A percentile compares a stretch with the other conserved stretches of the same genome.
Conservation (phyloP, 164 flowering plant species). For the Amborella trichopoda region DNA sequence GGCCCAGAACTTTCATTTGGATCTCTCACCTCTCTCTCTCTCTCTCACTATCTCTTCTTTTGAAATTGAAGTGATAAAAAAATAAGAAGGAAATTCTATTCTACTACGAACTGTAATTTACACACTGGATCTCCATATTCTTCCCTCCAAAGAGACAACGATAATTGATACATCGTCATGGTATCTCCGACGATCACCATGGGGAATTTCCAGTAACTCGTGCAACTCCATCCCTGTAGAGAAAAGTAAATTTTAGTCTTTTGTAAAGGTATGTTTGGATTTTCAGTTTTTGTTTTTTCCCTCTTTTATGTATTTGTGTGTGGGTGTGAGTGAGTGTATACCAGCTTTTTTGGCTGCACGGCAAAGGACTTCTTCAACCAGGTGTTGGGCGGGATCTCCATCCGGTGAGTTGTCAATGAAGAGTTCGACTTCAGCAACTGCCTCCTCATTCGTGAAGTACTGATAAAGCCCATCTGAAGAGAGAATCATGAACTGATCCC, state of each 20-base stretch:
- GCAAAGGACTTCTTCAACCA: slow-evolving; percentile 68
- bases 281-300: not conserved
- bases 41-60: no score
- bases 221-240: slow-evolving; percentile 64
- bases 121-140: slow-evolving; percentile 71
- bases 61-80: no score
- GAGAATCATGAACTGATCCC: slow-evolving; percentile 62
- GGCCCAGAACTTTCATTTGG: no score
- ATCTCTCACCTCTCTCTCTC: no score
- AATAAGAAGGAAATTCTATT: no score
- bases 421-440: slow-evolving; percentile 67
- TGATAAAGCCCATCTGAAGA: slow-evolving; percentile 89
- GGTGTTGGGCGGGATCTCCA: slow-evolving; percentile 94
- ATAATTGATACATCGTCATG: slow-evolving; percentile 75
- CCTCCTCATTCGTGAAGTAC: slow-evolving; percentile 89
- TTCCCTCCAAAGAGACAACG: slow-evolving; percentile 62
- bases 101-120: slow-evolving; percentile 32
- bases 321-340: slow-evolving; percentile 8
- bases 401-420: slow-evolving; percentile 64
- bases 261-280: not conserved
- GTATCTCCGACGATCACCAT: slow-evolving; percentile 63
- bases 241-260: not conserved
- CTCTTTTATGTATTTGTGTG: not conserved
- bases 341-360: slow-evolving; percentile 94
- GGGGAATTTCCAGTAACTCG: slow-evolving; percentile 70